These are phyloP conservation scores for Arthroderma sp. DNA, from an alignment of 2,329 filamentous ascomycete genomes.

Conservation along the genomic window DNA sequence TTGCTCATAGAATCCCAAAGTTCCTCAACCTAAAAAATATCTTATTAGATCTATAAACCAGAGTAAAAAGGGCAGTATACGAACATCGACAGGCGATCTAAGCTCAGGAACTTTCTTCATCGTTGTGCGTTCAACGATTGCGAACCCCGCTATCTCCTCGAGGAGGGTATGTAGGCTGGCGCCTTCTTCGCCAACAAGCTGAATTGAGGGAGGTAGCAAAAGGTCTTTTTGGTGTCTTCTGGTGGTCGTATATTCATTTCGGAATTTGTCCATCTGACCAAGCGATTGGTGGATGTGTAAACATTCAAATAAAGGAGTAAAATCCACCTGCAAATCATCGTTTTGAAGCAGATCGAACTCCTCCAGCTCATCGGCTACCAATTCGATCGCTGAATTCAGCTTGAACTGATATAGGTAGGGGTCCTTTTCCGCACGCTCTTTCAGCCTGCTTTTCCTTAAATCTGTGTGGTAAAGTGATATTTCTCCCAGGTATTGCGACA, in stretches of 20 bases:
- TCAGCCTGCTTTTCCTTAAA: slow-evolving; percentile 66
- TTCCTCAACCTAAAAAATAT: slow-evolving; percentile 64
- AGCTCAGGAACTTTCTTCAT: slow-evolving; percentile 77
- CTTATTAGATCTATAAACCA: slow-evolving; percentile 6
- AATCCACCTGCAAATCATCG: slow-evolving; percentile 87
- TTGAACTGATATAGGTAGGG: slow-evolving; percentile 70
- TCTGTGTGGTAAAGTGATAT: slow-evolving; percentile 96
- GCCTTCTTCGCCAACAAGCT: slow-evolving; percentile 68
- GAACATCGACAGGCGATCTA: slow-evolving; percentile 66
- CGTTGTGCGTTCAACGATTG: slow-evolving; percentile 89
- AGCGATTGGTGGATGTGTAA: slow-evolving; percentile 93
- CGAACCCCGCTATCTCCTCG: slow-evolving; percentile 90
- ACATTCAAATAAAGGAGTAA: slow-evolving; percentile 86
- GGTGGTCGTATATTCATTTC: slow-evolving; percentile 81
- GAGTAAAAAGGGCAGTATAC: slow-evolving; percentile 14
- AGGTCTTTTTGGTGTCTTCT: slow-evolving; percentile 84
- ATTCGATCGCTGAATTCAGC: slow-evolving; percentile 86
- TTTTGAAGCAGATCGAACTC: slow-evolving; percentile 94
- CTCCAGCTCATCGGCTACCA: slow-evolving; percentile 87
- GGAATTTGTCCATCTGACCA: slow-evolving; percentile 82
- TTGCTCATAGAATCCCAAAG: slow-evolving; percentile 98
- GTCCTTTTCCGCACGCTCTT: slow-evolving; percentile 65
- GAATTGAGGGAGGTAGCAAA: slow-evolving; percentile 62
- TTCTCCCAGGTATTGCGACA: slow-evolving; percentile 88
- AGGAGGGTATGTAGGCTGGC: slow-evolving; percentile 76